phyloP scores from a whole-genome alignment of 306 rosid genomes.

The Hippophae rhamnoides region DNA sequence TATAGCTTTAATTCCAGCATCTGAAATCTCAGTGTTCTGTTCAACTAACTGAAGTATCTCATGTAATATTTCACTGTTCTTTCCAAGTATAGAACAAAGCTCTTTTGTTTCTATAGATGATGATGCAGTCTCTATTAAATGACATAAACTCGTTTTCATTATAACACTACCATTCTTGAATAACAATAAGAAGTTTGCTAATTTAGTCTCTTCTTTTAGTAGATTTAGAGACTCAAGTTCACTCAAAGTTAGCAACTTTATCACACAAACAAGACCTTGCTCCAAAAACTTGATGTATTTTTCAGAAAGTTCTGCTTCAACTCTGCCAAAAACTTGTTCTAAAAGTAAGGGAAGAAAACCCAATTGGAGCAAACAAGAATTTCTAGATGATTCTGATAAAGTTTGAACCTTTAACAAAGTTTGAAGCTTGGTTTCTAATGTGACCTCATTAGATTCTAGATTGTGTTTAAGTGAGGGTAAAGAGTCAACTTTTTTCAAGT shows the following conservation, averaged over 20 bases:
- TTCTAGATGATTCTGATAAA: slow-evolving; percentile 32
- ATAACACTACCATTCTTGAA: slow-evolving; percentile 35
- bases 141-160: slow-evolving; percentile 43
- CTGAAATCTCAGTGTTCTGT: slow-evolving; percentile 33
- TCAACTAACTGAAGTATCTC: slow-evolving; percentile 25
- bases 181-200: slow-evolving; percentile 27
- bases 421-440: slow-evolving; percentile 39
- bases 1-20: slow-evolving; percentile 49
- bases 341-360: slow-evolving; percentile 61
- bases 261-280: slow-evolving; percentile 42
- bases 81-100: slow-evolving; percentile 36
- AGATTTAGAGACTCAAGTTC: slow-evolving; percentile 35
- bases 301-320: slow-evolving; percentile 19
- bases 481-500: slow-evolving; percentile 31
- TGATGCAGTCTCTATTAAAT: slow-evolving; percentile 38
- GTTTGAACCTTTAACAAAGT: slow-evolving; percentile 30
- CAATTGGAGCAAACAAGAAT: slow-evolving; percentile 43
- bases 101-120: slow-evolving; percentile 32
- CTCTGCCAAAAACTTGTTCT: slow-evolving; percentile 38
- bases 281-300: slow-evolving; percentile 30
- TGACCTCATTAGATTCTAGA: slow-evolving; percentile 37
- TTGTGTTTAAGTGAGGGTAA: slow-evolving; percentile 33
- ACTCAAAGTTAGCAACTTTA: slow-evolving; percentile 32
- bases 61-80: slow-evolving; percentile 25
- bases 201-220: slow-evolving; percentile 38